Evolutionary conservation across 2,329 filamentous ascomycete genomes (phyloP).

Genomic region (Dactylellina cionopaga): DNA sequence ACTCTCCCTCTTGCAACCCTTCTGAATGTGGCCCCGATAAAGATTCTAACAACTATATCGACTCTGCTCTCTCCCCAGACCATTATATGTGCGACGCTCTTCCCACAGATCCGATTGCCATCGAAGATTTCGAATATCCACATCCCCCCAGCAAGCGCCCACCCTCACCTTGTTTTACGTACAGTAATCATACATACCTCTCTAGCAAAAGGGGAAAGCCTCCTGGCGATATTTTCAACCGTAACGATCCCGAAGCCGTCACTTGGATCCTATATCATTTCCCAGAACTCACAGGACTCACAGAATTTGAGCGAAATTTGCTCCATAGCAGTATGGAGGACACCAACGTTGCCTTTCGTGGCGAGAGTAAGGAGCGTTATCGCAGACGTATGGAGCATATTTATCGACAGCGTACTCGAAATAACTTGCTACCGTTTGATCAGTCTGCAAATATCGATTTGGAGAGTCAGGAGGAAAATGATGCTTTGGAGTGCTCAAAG

Average conservation of each 20-base stretch:
- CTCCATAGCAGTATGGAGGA: neutral
- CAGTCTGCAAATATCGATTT: neutral
- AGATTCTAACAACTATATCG: too few species aligned
- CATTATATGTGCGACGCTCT: too few species aligned
- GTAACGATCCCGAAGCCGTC: neutral
- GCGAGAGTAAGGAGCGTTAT: too few species aligned
- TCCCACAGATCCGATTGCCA: too few species aligned
- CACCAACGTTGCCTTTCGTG: too few species aligned
- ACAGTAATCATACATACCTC: neutral
- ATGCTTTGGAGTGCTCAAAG: conserved; percentile 11
- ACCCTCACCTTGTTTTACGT: neutral
- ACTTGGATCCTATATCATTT: neutral
- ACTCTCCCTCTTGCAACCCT: too few species aligned
- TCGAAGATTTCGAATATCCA: too few species aligned
- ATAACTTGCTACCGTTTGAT: neutral
- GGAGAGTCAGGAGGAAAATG: neutral
- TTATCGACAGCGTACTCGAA: too few species aligned
- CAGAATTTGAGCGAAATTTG: neutral
- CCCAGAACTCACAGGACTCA: neutral
- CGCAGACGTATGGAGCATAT: too few species aligned
- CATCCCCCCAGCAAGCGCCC: neutral
- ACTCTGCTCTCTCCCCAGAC: too few species aligned
- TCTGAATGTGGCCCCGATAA: too few species aligned
- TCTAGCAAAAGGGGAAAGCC: neutral
- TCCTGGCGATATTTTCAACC: neutral